Evolutionary conservation across 2,329 filamentous ascomycete genomes (phyloP).

Genomic region (Scorias spongiosa): DNA sequence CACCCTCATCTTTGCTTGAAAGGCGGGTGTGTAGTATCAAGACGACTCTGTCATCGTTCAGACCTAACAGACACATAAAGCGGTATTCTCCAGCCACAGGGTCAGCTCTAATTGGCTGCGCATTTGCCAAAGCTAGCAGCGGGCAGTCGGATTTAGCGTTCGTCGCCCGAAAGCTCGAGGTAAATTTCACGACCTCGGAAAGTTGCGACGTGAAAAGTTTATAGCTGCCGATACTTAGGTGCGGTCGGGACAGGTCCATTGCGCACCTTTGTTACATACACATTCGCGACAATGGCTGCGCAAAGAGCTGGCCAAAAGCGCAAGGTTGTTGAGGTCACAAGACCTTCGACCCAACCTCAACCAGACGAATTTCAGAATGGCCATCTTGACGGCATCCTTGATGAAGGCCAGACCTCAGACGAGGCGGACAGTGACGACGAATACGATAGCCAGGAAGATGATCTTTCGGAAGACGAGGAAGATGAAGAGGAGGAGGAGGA

Average conservation of each 20-base stretch:
- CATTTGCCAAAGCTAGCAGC: too few relatives aligned
- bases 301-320: constrained; percentile 28
- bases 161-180: neutral
- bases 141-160: neutral
- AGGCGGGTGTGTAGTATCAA: too few relatives aligned
- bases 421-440: constrained; percentile 10
- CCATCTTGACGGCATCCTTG: constrained; percentile 26
- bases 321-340: constrained; percentile 25
- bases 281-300: constrained; percentile 7
- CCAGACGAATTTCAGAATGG: constrained; percentile 23
- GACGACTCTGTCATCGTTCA: too few relatives aligned
- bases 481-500: constrained; percentile 14
- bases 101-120: too few relatives aligned
- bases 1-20: too few relatives aligned
- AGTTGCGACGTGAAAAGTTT: neutral
- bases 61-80: too few relatives aligned
- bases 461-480: constrained; percentile 15
- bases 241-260: too few relatives aligned
- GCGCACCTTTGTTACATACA: too few relatives aligned
- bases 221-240: neutral
- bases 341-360: constrained; percentile 10
- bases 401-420: constrained; percentile 6
- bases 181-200: neutral
- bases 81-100: too few relatives aligned
- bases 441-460: constrained; percentile 11